Percentiles rank a stretch among this genome's conserved stretches.
Conservation (phyloP, 768 basidiomycete genomes). For the Coprinopsis sp. region DNA sequence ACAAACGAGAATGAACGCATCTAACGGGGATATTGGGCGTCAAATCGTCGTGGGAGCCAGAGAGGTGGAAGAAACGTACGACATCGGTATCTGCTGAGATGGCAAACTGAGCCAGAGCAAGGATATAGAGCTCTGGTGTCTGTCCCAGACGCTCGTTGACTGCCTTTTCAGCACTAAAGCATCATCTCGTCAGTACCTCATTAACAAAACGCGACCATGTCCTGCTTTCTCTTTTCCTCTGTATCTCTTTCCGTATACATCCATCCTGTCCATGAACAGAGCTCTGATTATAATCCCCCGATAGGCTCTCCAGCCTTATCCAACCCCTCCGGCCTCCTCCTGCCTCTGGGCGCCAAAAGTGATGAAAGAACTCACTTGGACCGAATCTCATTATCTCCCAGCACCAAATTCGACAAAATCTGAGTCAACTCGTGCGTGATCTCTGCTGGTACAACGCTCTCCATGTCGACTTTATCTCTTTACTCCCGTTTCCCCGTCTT, state of each 20-base stretch:
- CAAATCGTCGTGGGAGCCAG: constrained; percentile 1
- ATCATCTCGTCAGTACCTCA: background rate
- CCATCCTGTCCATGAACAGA: too few species aligned
- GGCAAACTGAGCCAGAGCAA: constrained; percentile 76
- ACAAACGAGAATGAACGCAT: constrained; percentile 86
- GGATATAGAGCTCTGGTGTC: constrained; percentile 74
- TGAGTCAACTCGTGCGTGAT: constrained; percentile 75
- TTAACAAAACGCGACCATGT: background rate
- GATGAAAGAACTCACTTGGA: constrained; percentile 50
- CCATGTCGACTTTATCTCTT: too few species aligned
- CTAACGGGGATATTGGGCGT: too few species aligned
- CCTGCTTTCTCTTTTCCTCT: too few species aligned
- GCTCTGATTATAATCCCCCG: too few species aligned
- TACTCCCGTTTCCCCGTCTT: too few species aligned
- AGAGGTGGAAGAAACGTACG: constrained; percentile 37
- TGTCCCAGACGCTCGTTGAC: constrained; percentile 77
- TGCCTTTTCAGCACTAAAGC: constrained; percentile 66
- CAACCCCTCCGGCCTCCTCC: too few species aligned
- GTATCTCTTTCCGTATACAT: too few species aligned
- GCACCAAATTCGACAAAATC: constrained; percentile 78
- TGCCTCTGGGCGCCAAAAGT: too few species aligned
- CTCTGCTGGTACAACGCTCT: constrained; percentile 55
- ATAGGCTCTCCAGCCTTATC: too few species aligned
- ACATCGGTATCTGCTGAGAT: constrained; percentile 75
- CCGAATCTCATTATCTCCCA: constrained; percentile 81